These are phyloP conservation scores for Sextonia rubra DNA, from an alignment of 164 flowering plant species.

Conservation along the genomic window DNA sequence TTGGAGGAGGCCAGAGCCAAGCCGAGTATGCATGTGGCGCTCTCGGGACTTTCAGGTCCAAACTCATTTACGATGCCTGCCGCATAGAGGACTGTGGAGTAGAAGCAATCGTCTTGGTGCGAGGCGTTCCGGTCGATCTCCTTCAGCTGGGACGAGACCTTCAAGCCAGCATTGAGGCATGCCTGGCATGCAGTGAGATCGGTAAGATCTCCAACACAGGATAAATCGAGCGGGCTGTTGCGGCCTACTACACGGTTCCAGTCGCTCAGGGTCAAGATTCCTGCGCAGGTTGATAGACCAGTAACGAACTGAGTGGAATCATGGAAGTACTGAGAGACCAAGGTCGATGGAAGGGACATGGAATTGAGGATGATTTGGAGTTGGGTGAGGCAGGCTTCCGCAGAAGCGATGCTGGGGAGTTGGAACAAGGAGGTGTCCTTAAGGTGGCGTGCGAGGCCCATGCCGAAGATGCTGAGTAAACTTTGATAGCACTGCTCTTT, in stretches of 20 bases:
- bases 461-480: constrained; percentile 46
- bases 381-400: constrained; percentile 39
- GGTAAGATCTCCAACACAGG: constrained; percentile 44
- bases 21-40: constrained; percentile 49
- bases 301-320: constrained; percentile 35
- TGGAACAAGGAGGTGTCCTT: constrained; percentile 40
- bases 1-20: constrained; percentile 18
- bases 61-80: constrained; percentile 52
- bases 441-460: constrained; percentile 44
- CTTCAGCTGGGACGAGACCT: constrained; percentile 32
- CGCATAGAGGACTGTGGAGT: constrained; percentile 63
- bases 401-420: constrained; percentile 29
- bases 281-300: constrained; percentile 39
- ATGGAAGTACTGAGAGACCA: constrained; percentile 36
- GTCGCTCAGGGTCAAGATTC: constrained; percentile 35
- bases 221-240: constrained; percentile 32
- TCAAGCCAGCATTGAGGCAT: constrained; percentile 49
- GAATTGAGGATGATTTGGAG: constrained; percentile 37
- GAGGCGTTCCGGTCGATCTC: constrained; percentile 48
- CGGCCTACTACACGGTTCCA: constrained; percentile 45
- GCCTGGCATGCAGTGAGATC: constrained; percentile 43
- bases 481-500: constrained; percentile 30
- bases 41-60: constrained; percentile 48
- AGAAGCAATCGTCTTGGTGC: constrained; percentile 46
- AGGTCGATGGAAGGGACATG: constrained; percentile 28